These are phyloP conservation scores for Plectosphaerella sp. DNA, from an alignment of 2,329 filamentous ascomycete genomes.

Conservation along the genomic window DNA sequence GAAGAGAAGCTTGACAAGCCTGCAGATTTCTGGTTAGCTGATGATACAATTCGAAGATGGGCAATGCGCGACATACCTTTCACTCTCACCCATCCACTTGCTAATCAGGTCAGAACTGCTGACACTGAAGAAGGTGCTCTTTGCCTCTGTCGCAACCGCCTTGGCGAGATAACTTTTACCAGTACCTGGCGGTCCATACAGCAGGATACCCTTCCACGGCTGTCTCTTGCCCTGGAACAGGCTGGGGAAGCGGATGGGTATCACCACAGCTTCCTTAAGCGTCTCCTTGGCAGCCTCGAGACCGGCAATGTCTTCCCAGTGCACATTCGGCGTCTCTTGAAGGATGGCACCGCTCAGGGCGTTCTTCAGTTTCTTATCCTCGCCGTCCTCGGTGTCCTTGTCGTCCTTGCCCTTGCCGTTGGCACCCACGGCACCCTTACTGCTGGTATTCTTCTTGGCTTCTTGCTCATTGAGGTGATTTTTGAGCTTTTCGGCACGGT, in stretches of 20 bases:
- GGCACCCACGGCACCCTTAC: constrained; percentile 65
- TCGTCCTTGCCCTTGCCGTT: constrained; percentile 55
- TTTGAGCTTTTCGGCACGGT: constrained; percentile 97
- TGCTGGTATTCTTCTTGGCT: constrained; percentile 62
- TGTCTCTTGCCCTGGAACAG: constrained; percentile 94
- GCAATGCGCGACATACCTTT: constrained; percentile 58
- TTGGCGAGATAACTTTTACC: constrained; percentile 98
- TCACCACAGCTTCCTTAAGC: constrained; percentile 92
- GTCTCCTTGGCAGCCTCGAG: constrained; percentile 93
- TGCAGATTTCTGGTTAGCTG: constrained; percentile 26
- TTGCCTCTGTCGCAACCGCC: constrained; percentile 95
- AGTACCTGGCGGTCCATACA: constrained; percentile 94
- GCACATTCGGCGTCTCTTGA: constrained; percentile 91
- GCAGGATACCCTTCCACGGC: constrained; percentile 95
- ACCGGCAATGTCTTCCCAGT: constrained; percentile 97
- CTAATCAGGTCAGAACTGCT: constrained; percentile 95
- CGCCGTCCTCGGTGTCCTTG: constrained; percentile 74
- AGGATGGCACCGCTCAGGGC: constrained; percentile 89
- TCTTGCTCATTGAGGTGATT: constrained; percentile 76
- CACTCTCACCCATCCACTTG: constrained; percentile 99
- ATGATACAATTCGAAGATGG: neutral
- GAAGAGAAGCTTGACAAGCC: constrained; percentile 93
- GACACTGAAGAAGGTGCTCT: constrained; percentile 98
- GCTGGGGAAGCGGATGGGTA: constrained; percentile 98
- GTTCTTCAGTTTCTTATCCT: constrained; percentile 90